Evolutionary conservation across 2,329 filamentous ascomycete genomes (phyloP).

Genomic region (Botryotinia globosa): DNA sequence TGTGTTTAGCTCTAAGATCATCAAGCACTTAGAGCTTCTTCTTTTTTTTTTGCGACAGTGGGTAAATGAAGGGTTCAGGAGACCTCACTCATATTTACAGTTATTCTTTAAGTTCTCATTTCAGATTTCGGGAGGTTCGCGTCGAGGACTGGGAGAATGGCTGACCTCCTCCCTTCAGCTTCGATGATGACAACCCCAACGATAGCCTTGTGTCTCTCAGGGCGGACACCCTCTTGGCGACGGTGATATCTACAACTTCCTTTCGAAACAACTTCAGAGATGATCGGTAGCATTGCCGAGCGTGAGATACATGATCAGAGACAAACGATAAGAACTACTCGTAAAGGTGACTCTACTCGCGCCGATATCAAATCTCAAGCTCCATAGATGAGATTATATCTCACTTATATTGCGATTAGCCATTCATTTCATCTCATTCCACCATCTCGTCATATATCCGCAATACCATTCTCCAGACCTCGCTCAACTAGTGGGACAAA

Average conservation of each 20-base stretch:
- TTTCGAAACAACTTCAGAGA: neutral
- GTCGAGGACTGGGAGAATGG: neutral
- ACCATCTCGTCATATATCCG: neutral
- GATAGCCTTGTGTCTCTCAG: neutral
- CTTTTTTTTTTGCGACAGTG: neutral
- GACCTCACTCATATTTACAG: neutral
- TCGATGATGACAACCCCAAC: neutral
- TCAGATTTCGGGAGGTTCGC: neutral
- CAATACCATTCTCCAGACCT: neutral
- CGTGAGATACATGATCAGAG: neutral
- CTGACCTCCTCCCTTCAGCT: neutral
- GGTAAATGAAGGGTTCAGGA: neutral
- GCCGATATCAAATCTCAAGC: neutral
- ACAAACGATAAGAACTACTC: neutral
- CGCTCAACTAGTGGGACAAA: neutral
- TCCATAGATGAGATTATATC: neutral
- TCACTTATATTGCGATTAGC: neutral
- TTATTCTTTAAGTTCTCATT: neutral
- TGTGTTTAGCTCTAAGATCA: neutral
- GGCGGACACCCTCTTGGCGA: neutral
- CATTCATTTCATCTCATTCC: neutral
- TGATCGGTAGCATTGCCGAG: neutral
- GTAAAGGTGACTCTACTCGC: neutral
- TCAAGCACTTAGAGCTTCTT: neutral
- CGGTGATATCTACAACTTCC: neutral